A percentile compares a stretch with the other conserved stretches of the same genome.
phyloP scores from a whole-genome alignment of 1,139 yeast species.

The Pichia sp. region DNA sequence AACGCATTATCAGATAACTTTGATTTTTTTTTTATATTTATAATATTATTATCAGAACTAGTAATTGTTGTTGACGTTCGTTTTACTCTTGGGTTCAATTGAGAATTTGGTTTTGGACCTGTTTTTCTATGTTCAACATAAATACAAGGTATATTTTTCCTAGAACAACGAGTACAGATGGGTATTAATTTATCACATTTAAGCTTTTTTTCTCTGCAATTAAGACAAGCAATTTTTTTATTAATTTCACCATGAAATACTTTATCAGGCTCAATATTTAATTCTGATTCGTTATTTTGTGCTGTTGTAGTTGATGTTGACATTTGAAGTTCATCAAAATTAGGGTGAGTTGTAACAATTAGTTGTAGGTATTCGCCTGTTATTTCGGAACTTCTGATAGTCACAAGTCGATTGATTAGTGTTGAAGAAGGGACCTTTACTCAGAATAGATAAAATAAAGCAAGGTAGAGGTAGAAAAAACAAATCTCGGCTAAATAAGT shows the following conservation, averaged over 20 bases:
- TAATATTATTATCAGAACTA: background rate
- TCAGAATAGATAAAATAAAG: background rate
- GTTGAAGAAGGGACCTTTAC: too few relatives aligned
- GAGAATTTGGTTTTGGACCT: conserved; percentile 25
- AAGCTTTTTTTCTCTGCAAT: conserved; percentile 25
- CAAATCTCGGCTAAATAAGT: too few relatives aligned
- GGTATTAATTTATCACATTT: conserved; percentile 27
- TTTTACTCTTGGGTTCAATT: background rate
- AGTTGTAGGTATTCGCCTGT: too few relatives aligned
- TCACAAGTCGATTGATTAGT: too few relatives aligned
- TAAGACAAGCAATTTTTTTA: conserved; percentile 26
- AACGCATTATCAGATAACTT: too few relatives aligned
- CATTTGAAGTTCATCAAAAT: too few relatives aligned
- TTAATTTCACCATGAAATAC: conserved; percentile 11
- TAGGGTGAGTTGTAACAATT: too few relatives aligned
- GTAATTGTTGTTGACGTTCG: too few relatives aligned
- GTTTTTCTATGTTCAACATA: conserved; percentile 27
- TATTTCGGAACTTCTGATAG: too few relatives aligned
- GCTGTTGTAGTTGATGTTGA: too few relatives aligned
- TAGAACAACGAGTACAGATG: conserved; percentile 22
- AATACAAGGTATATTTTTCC: conserved; percentile 19
- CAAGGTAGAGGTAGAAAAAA: background rate
- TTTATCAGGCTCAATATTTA: background rate
- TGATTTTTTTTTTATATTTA: background rate
- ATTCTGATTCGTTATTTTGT: too few relatives aligned